Evolutionary conservation across 2,329 filamentous ascomycete genomes (phyloP), one percentile per base, ranked within the genome.

Genomic region (Ilyonectria sp.): DNA sequence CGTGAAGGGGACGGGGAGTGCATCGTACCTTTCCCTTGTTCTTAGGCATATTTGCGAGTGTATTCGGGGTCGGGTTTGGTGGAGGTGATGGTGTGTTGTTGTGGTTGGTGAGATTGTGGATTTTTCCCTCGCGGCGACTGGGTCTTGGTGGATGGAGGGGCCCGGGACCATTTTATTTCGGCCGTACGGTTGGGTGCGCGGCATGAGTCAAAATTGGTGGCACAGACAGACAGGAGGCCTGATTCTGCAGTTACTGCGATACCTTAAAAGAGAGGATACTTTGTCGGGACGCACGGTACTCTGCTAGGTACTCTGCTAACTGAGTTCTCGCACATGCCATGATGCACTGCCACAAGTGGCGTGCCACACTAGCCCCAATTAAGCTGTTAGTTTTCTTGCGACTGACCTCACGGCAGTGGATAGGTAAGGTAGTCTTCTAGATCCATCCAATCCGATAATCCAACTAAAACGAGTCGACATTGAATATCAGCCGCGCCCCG

Each of bases 11-110:
- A 67, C 46, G 55, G 68, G 58, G 60, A 40, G 44, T 63, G 15
- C 19, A 49, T 50, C 89, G 81, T 87, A 97, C 94, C 87, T 97
- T 98, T 95, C 95, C 95, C 92, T 98, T 98, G 84, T 98, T 98
- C 94, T 98, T 98, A 80, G 95, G 95, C 95, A 98, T 98, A 70
- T 84, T 91, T 79, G 67, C 71, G 50, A 59, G 47, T 63, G 53
- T 61, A 43, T 65, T 63, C 63, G 61, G 56, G 23, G 33, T 40
- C 43, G 53, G 40, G 40, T 52, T 60, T 64, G 67, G 69, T 58
- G 69, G 67, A 65, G 71, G 65, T 72, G 73, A 69, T 71, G 69
- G 64, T 69, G 69, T 74, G 71, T 70, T 75, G 71, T 71, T 65
- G 69, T 75, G 70, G 67, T 76, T 69, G 72, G 70, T 64, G 64